These are phyloP conservation scores for Tillandsia leiboldiana DNA, from an alignment of 176 grass and related monocot species.

Conservation along the genomic window DNA sequence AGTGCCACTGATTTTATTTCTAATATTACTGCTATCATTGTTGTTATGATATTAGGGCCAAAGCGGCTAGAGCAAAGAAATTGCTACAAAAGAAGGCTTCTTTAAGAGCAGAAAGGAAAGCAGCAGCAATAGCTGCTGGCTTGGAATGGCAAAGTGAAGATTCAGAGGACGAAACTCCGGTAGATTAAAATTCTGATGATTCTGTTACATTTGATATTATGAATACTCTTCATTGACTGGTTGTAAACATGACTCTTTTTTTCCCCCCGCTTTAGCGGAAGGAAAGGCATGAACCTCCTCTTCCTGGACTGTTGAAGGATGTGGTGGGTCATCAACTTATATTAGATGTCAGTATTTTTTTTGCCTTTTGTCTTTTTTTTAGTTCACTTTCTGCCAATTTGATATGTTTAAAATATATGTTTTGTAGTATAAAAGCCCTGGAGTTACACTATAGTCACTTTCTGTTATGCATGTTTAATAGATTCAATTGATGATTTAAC, in stretches of 20 bases:
- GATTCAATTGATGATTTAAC: too few relatives aligned
- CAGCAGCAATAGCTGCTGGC: constrained; percentile 29
- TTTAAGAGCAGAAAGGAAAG: constrained; percentile 51
- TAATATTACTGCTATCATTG: neutral
- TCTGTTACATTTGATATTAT: neutral
- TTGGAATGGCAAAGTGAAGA: constrained; percentile 50
- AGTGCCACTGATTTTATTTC: neutral
- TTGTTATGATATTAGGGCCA: constrained; percentile 26
- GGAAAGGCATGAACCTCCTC: constrained; percentile 70
- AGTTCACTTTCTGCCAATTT: neutral
- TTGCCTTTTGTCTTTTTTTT: neutral
- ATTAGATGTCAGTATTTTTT: constrained; percentile 48
- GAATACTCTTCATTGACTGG: neutral
- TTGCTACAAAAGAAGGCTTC: constrained; percentile 56
- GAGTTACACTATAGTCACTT: neutral
- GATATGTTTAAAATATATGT: constrained; percentile 11
- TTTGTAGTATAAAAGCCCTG: neutral
- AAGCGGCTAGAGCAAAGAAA: constrained; percentile 83
- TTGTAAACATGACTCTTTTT: neutral
- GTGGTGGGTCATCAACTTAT: constrained; percentile 55
- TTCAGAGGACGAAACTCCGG: constrained; percentile 29
- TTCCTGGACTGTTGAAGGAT: constrained; percentile 53
- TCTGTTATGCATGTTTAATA: neutral
- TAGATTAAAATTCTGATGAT: constrained; percentile 4
- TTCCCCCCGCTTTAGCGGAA: constrained; percentile 30